Base-by-base conservation (phyloP, 441 rosid genomes). In the Pelargonium citronellum region DNA sequence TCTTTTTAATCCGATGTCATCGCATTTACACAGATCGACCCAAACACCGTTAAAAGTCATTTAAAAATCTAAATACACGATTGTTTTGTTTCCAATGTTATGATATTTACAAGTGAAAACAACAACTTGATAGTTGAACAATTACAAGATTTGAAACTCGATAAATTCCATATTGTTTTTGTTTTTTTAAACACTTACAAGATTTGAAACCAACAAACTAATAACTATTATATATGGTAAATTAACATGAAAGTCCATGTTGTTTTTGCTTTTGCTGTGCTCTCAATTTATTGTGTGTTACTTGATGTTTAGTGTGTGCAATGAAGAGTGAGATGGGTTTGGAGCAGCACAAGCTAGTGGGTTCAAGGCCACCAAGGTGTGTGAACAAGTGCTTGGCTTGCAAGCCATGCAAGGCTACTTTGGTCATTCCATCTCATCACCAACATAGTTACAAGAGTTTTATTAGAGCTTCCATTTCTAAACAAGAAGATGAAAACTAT, bases 351-450 rank as follows among this genome's bases (percentile, higher is more conserved):
- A 70, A 62, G 84, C 78, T 82, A 69, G 15, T 87, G 73, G 98
- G 98, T 19, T 92, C 98, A 72, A 83, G 77, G 79, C 98, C 96
- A 44, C 97, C 97, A 0, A 66, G 66, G 43, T 92, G 98, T 77
- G 83, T 77, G 8, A 79, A 83, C 86, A 87, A 78, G 76, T 92
- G 98, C 81, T 73, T 72, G 47, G 80, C 71, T 62, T 91, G 98
- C 87, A 83, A 77, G 68, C 94, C 96, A 24, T 92, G 97, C 79
- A 67, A 78, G 80, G 85, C 95, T 55, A 81, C 83, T 53, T 67
- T 87, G 65, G 84, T 84, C 60, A 75, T 83, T 73, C 77, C 83
- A 66, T 74, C 76, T 61, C 71, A 75, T 57, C 78, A 58, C 27
- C 47, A 72, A 47, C 69, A 63, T 37, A 55, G 41, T 53, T 69